Conservation (phyloP, 108 stramenopile genomes). For the Nitzschia sp. region DNA sequence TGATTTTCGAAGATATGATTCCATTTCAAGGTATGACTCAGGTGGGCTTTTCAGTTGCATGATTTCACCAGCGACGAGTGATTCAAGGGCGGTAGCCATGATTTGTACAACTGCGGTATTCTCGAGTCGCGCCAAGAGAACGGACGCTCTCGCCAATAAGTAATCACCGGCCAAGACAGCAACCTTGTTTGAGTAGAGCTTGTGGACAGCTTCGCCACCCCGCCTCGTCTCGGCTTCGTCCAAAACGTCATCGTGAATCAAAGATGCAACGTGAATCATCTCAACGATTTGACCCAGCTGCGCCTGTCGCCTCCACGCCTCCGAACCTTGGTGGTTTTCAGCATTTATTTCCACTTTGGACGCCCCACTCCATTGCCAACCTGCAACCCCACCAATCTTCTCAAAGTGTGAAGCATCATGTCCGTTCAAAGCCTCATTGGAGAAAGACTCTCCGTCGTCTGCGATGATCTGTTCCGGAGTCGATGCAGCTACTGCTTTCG, state of each 20-base stretch:
- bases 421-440: conserved; percentile 2
- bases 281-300: conserved; percentile 97
- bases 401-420: conserved; percentile 20
- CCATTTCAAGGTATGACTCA: conserved; percentile 88
- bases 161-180: conserved; percentile 98
- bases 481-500: conserved; percentile 82
- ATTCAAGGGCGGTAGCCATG: conserved; percentile 96
- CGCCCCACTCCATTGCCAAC: conserved; percentile 80
- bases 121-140: conserved; percentile 88
- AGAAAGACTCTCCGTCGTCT: conserved; percentile 8
- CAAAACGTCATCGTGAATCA: conserved; percentile 97
- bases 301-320: conserved; percentile 83
- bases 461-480: conserved; percentile 47
- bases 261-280: conserved; percentile 97
- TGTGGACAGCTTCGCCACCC: conserved; percentile 95
- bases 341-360: conserved; percentile 69
- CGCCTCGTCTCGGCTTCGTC: conserved; percentile 96
- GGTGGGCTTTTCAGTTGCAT: conserved; percentile 93
- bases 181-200: conserved; percentile 98
- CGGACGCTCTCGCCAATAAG: conserved; percentile 91
- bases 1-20: conserved; percentile 88
- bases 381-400: conserved; percentile 36
- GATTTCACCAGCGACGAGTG: conserved; percentile 95
- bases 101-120: conserved; percentile 96
- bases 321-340: conserved; percentile 79